Evolutionary conservation across 257 asterid species (phyloP).

Genomic region (Solanum lignicaule): DNA sequence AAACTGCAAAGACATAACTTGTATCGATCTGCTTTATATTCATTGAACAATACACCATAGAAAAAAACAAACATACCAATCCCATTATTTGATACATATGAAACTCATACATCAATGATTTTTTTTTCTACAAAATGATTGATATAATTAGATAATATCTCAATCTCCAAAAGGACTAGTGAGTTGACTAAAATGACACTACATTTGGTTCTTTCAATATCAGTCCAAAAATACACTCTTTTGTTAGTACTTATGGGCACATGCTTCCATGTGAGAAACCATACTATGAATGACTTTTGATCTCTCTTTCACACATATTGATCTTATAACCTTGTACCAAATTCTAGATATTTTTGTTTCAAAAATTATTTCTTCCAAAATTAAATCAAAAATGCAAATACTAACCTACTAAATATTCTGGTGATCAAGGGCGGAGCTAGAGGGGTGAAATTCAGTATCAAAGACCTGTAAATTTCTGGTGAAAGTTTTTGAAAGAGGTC

Average conservation of each 20-base stretch:
- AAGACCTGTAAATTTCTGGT: fast-evolving
- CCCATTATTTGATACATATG: background rate
- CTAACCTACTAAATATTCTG: background rate
- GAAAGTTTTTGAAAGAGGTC: background rate
- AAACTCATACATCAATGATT: background rate
- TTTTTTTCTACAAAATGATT: background rate
- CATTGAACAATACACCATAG: background rate
- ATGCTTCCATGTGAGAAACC: conserved; percentile 63
- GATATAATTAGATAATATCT: background rate
- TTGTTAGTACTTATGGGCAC: conserved; percentile 26
- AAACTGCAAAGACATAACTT: background rate
- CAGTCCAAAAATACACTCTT: conserved; percentile 45
- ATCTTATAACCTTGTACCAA: background rate
- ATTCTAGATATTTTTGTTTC: background rate
- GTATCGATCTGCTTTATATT: background rate
- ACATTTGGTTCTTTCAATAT: conserved; percentile 31
- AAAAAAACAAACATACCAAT: background rate
- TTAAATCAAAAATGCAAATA: background rate
- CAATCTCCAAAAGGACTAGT: conserved; percentile 3
- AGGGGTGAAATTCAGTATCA: background rate
- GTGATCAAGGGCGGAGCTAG: background rate
- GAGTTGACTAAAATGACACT: conserved; percentile 46
- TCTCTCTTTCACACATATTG: background rate
- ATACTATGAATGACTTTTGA: background rate
- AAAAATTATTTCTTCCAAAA: background rate